Evolutionary conservation across 176 grass and related monocot genomes (phyloP).

Genomic region (Oryza punctata): DNA sequence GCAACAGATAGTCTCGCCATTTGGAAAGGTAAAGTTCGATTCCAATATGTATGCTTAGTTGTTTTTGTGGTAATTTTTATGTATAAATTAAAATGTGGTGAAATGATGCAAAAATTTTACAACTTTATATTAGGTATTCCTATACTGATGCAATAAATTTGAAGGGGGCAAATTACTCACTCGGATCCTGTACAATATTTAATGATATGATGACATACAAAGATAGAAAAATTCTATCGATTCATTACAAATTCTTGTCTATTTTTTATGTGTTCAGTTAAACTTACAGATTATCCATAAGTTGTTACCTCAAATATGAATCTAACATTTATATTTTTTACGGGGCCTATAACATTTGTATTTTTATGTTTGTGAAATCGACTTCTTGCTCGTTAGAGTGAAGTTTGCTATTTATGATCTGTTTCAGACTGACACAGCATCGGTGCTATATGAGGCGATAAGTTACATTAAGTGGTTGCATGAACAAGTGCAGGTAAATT

Average conservation of each 20-base stretch:
- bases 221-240: not conserved
- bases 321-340: not conserved
- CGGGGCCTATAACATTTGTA: not conserved
- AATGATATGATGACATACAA: not conserved
- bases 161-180: not conserved
- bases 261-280: not conserved
- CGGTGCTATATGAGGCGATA: constrained; percentile 85
- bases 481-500: constrained; percentile 86
- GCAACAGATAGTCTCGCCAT: constrained; percentile 94
- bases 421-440: constrained; percentile 86
- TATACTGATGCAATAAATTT: not conserved
- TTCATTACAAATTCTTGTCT: not conserved
- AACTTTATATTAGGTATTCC: not conserved
- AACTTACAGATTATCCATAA: not conserved
- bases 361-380: not conserved
- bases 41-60: not conserved
- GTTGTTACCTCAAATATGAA: not conserved
- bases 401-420: not conserved
- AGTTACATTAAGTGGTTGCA: constrained; percentile 94
- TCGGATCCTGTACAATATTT: not conserved
- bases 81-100: not conserved
- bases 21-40: constrained; percentile 69
- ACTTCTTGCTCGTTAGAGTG: not conserved
- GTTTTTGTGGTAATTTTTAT: not conserved
- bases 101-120: not conserved